These are phyloP conservation scores for Candida peoriensis DNA, from an alignment of 805 yeast genomes.

Conservation along the genomic window DNA sequence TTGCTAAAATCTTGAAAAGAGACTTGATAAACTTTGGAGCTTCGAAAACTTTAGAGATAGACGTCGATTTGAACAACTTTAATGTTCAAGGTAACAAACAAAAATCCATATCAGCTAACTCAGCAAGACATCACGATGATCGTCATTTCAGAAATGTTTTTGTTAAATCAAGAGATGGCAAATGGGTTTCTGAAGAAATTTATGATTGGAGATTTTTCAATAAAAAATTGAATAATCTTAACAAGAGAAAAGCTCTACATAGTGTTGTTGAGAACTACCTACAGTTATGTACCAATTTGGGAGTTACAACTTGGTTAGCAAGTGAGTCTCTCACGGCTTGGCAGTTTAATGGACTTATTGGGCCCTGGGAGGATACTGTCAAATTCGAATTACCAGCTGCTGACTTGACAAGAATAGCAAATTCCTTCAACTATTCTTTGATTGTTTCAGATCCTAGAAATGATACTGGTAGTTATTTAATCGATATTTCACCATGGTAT, in stretches of 20 bases:
- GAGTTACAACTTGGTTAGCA: slow-evolving; percentile 42
- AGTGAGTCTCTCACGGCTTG: slow-evolving; percentile 47
- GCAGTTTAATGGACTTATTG: slow-evolving; percentile 42
- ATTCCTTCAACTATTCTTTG: slow-evolving; percentile 41
- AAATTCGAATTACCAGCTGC: slow-evolving; percentile 48
- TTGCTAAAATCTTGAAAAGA: slow-evolving; percentile 25
- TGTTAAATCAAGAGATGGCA: slow-evolving; percentile 29
- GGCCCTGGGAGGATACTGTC: slow-evolving; percentile 49
- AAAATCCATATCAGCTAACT: slow-evolving; percentile 24
- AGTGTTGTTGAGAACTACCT: slow-evolving; percentile 41
- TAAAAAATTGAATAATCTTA: slow-evolving; percentile 30
- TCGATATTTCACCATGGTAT: slow-evolving; percentile 47
- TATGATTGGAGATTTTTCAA: slow-evolving; percentile 70
- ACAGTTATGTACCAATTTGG: slow-evolving; percentile 37
- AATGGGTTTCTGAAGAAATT: slow-evolving; percentile 30
- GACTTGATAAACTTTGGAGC: slow-evolving; percentile 25
- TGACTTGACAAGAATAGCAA: slow-evolving; percentile 41
- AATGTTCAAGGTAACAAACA: slow-evolving; percentile 25
- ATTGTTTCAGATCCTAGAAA: slow-evolving; percentile 40
- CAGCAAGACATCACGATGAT: slow-evolving; percentile 27
- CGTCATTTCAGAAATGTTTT: slow-evolving; percentile 29
- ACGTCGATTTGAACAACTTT: slow-evolving; percentile 22
- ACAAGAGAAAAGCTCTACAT: slow-evolving; percentile 42
- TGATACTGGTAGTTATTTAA: slow-evolving; percentile 38
- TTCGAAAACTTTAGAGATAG: slow-evolving; percentile 13